A percentile compares a stretch with the other conserved stretches of the same genome.
Evolutionary conservation across 257 asterid species (phyloP).

Genomic region (Capsicum rhomboideum): DNA sequence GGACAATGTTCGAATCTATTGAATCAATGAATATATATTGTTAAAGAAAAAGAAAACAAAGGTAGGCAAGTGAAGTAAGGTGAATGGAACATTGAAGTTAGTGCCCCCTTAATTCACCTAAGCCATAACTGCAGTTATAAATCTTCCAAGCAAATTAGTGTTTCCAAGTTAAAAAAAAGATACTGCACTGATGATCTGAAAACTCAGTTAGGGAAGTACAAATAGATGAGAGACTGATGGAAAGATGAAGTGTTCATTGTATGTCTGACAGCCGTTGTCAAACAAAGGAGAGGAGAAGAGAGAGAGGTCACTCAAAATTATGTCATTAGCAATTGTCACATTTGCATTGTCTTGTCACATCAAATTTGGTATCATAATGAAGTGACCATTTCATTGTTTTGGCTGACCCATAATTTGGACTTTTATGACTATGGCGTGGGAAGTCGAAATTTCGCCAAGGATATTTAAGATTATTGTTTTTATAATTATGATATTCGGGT

Average conservation of each 20-base stretch:
- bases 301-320: background rate
- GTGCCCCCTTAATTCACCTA: background rate
- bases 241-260: background rate
- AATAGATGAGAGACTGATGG: background rate
- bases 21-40: too few relatives aligned
- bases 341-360: background rate
- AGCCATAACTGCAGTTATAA: background rate
- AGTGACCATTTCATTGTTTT: background rate
- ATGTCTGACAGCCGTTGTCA: background rate
- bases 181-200: background rate
- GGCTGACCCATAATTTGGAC: too few relatives aligned
- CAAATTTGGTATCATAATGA: background rate
- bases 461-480: too few relatives aligned
- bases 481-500: too few relatives aligned
- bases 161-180: background rate
- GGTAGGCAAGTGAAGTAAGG: background rate
- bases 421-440: too few relatives aligned
- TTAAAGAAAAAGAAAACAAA: too few relatives aligned
- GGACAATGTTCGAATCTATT: too few relatives aligned
- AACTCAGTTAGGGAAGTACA: background rate
- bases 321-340: slow-evolving; percentile 1
- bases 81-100: background rate
- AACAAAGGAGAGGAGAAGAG: background rate
- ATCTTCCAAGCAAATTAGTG: background rate
- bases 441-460: too few relatives aligned